A percentile compares a stretch with the other conserved stretches of the same genome.
Evolutionary conservation across 768 basidiomycete species (phyloP).

Genomic region (Mycena crocata): DNA sequence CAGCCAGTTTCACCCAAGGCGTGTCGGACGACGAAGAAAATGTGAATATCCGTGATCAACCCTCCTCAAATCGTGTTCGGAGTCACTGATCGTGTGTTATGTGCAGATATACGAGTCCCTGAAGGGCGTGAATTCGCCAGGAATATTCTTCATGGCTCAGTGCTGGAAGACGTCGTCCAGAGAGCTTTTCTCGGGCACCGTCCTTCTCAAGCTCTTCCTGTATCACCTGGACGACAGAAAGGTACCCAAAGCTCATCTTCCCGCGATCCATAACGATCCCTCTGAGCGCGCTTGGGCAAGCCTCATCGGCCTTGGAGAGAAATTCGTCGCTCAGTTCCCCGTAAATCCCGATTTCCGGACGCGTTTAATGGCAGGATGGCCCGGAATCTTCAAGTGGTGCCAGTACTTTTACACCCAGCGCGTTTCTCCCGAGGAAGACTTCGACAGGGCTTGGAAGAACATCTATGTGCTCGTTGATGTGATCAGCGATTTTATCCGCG

Average conservation of each 20-base stretch:
- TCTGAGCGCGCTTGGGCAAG: constrained; percentile 22
- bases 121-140: not conserved
- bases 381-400: constrained; percentile 25
- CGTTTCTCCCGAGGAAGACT: constrained; percentile 6
- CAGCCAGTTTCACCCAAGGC: not conserved
- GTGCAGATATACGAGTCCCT: constrained; percentile 11
- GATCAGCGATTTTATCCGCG: constrained; percentile 1
- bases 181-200: not conserved
- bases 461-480: constrained; percentile 2
- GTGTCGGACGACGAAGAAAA: not conserved
- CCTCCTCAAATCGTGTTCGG: no score
- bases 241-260: not conserved
- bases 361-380: constrained; percentile 21
- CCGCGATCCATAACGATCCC: constrained; percentile 14
- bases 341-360: constrained; percentile 18
- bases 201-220: constrained; percentile 12
- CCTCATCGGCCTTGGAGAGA: constrained; percentile 14
- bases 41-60: not conserved
- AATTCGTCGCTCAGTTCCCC: constrained; percentile 12
- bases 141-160: not conserved
- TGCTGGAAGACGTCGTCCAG: constrained; percentile 2
- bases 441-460: not conserved
- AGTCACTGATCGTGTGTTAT: not conserved
- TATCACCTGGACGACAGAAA: constrained; percentile 6
- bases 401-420: constrained; percentile 22